A percentile compares a stretch with the other conserved stretches of the same genome.
Conservation (phyloP, 352 stramenopile species). For the Pilasporangium apinafurcum region DNA sequence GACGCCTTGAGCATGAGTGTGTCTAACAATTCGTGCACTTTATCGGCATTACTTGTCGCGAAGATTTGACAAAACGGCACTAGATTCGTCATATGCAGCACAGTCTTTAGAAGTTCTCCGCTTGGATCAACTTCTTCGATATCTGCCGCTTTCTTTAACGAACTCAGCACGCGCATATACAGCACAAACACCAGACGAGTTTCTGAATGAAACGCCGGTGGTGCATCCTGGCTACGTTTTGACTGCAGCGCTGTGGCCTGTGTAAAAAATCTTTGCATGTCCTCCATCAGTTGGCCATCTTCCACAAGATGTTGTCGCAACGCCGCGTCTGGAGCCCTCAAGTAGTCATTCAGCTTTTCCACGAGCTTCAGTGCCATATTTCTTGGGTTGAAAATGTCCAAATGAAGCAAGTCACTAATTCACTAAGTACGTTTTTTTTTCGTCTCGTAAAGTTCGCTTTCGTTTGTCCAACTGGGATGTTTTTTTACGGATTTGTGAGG, state of each 20-base stretch:
- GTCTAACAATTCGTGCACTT: conserved; percentile 20
- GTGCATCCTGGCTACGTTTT: conserved; percentile 3
- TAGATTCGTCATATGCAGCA: conserved; percentile 51
- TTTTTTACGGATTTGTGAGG: background rate
- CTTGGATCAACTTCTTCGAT: background rate
- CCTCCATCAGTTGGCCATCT: background rate
- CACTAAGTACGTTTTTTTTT: no score
- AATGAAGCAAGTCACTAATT: background rate
- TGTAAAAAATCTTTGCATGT: conserved; percentile 6
- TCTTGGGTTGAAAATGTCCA: background rate
- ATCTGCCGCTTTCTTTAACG: background rate
- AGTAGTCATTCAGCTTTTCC: background rate
- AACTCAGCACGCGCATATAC: conserved; percentile 5
- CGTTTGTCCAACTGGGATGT: background rate
- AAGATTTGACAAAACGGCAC: conserved; percentile 59
- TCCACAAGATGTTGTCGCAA: conserved; percentile 1
- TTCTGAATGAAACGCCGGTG: conserved; percentile 1
- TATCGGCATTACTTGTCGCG: conserved; percentile 19
- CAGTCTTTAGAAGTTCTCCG: conserved; percentile 11
- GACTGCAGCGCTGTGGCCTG: conserved; percentile 1
- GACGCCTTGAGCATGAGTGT: conserved; percentile 8
- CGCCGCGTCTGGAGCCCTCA: conserved; percentile 5
- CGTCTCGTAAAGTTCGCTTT: no score
- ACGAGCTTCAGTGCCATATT: conserved; percentile 1
- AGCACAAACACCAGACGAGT: conserved; percentile 7